These are phyloP conservation scores for Daedaleopsis sinensis DNA, from an alignment of 768 basidiomycete genomes.

Conservation along the genomic window DNA sequence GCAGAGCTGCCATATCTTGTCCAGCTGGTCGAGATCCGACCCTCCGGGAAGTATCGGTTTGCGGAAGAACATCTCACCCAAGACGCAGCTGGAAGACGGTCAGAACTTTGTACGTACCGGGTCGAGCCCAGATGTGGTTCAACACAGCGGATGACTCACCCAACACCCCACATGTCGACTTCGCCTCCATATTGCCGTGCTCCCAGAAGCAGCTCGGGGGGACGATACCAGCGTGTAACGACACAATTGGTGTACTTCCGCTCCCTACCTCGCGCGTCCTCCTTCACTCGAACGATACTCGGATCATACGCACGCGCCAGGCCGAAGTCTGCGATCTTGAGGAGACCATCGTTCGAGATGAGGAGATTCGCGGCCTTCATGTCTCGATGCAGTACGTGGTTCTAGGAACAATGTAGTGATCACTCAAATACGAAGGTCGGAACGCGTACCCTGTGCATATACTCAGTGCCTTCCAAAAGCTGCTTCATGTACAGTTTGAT, in stretches of 20 bases:
- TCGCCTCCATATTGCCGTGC: slow-evolving; percentile 89
- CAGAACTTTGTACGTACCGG: neutral
- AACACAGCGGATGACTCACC: slow-evolving; percentile 51
- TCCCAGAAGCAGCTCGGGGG: slow-evolving; percentile 90
- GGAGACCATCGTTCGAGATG: slow-evolving; percentile 81
- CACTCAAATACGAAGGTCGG: neutral
- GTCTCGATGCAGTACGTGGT: slow-evolving; percentile 95
- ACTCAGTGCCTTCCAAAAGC: slow-evolving; percentile 92
- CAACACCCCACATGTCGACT: slow-evolving; percentile 98
- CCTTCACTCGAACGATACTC: slow-evolving; percentile 38
- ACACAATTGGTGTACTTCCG: slow-evolving; percentile 94
- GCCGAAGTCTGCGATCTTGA: slow-evolving; percentile 96
- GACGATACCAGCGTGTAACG: slow-evolving; percentile 93
- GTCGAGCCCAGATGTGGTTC: neutral
- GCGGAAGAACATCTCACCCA: slow-evolving; percentile 95
- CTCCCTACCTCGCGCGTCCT: slow-evolving; percentile 50
- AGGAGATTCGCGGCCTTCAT: slow-evolving; percentile 99
- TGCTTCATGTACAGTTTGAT: slow-evolving; percentile 98
- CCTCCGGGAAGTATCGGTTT: slow-evolving; percentile 86
- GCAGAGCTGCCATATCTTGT: slow-evolving; percentile 88
- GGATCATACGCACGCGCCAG: slow-evolving; percentile 83
- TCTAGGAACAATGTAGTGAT: slow-evolving; percentile 49
- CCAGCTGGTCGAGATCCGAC: slow-evolving; percentile 90
- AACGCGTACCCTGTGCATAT: slow-evolving; percentile 84
- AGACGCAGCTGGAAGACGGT: slow-evolving; percentile 66